Evolutionary conservation across 192 early-diverging fungal genomes (phyloP), one percentile per base, ranked within the genome.

Genomic region (Fimicolochytrium jonesii): DNA sequence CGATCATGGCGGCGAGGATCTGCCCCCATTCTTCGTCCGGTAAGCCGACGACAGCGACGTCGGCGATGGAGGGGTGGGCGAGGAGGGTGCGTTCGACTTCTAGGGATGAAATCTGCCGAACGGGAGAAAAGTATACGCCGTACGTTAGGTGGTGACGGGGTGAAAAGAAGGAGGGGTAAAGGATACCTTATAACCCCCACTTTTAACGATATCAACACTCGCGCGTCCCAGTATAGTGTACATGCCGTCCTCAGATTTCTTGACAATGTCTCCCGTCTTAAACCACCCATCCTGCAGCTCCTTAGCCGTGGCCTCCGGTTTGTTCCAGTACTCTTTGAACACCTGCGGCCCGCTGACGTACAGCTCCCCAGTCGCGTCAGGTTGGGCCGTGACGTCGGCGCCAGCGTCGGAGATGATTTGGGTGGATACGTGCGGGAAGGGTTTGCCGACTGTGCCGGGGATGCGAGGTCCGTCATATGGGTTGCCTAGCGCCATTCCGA

Each of bases 121-220:
- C n/a, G n/a, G n/a, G n/a, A n/a, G n/a, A n/a, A n/a, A n/a, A n/a
- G n/a, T n/a, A n/a, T n/a, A n/a, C n/a, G n/a, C n/a, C n/a, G n/a
- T n/a, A n/a, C n/a, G n/a, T n/a, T n/a, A n/a, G n/a, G n/a, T n/a
- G n/a, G n/a, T n/a, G n/a, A n/a, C n/a, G n/a, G n/a, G n/a, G n/a
- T n/a, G n/a, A n/a, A n/a, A n/a, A n/a, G n/a, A n/a, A n/a, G n/a
- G n/a, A n/a, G n/a, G n/a, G n/a, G n/a, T n/a, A n/a, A 42, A 13
- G 45, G 0, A 46, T 46, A 61, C 49, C 69, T 93, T 94, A 77
- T 88, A 91, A 4, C 91, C 91, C 51, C 92, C 91, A 11, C 86
- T 82, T 76, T 94, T 94, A 41, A 94, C 89, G 18, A 94, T 92
- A 56, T 94, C 92, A 28, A 87, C 81, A 58, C 85, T 87, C 10